Base-by-base conservation (phyloP, 257 asterid genomes). In the Forsythia viridissima region DNA sequence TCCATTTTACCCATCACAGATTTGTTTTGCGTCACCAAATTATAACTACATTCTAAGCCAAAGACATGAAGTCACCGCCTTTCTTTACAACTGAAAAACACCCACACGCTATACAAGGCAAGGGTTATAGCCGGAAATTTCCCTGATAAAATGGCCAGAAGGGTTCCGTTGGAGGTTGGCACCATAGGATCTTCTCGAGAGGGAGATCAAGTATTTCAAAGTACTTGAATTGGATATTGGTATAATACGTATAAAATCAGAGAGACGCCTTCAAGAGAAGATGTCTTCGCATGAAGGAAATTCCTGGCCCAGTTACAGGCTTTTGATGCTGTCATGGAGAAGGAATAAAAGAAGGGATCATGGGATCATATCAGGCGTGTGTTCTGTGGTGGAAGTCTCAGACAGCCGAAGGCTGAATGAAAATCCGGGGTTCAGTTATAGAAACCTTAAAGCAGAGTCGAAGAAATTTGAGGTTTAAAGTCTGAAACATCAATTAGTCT, bases 191-290 rank as follows among this genome's bases (percentile, higher is more conserved):
- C 84, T 86, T 59, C 34, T 30, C 2, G 76, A 71, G 84, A 82
- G 80, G 77, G 90, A 84, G 81, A 86, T 86, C 15, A 88, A 86
- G 75, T 80, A 86, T 76, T 86, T 86, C 37, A 57, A 72, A 55
- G 81, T 79, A 73, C 51, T 52, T n/a, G 85, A 82, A 75, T 10
- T 57, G 11, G 80, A 82, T 37, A 73, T 71, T 41, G 59, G 66
- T 34, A 75, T 44, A 66, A 72, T 82, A 39, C 75, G 72, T 57
- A 70, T 69, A 65, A 81, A 76, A 70, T 21, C 82, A 38, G 88
- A 85, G 55, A 79, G 83, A 51, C 69, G 39, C 39, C 79, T 34
- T 67, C 76, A 18, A 6, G 55, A 74, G 73, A 84, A 84, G 73
- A 66, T 59, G 79, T 41, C 72, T 9, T 73, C 83, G 16, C 63